Conservation (phyloP, 148 eudicot genomes). For the Amaranthus palmeri region DNA sequence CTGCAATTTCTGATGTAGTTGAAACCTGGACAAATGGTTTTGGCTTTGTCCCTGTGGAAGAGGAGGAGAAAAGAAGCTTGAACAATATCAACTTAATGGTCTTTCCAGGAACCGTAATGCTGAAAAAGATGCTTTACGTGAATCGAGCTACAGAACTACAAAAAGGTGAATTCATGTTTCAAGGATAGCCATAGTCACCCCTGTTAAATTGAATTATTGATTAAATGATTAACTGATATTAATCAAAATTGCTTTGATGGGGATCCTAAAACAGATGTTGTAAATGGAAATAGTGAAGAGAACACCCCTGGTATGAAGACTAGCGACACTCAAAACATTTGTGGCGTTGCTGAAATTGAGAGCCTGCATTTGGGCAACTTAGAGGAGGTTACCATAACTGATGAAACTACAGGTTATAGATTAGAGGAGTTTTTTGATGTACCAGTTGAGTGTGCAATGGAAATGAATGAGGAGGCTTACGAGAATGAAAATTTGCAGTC, state of each 20-base stretch:
- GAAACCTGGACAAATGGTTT: conserved; percentile 91
- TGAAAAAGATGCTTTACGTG: conserved; percentile 58
- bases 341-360: conserved; percentile 9
- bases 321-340: not conserved
- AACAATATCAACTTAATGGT: conserved; percentile 80
- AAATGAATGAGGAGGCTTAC: not conserved
- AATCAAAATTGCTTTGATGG: conserved; percentile 15
- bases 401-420: conserved; percentile 4
- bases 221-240: not conserved
- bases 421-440: not conserved
- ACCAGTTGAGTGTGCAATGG: conserved; percentile 10
- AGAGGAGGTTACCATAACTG: not conserved
- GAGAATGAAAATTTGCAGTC: not conserved
- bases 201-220: not conserved
- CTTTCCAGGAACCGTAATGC: conserved; percentile 85
- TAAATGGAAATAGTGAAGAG: not conserved
- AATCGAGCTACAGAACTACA: conserved; percentile 25
- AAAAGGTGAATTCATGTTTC: conserved; percentile 17
- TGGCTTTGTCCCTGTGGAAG: conserved; percentile 72
- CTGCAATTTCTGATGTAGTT: conserved; percentile 74
- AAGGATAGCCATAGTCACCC: not conserved
- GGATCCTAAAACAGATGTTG: conserved; percentile 3
- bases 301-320: not conserved
- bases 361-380: conserved; percentile 12
- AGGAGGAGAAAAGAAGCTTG: conserved; percentile 57